Conservation (phyloP, 2,329 filamentous ascomycete genomes). For the Colletotrichum theobromicola region DNA sequence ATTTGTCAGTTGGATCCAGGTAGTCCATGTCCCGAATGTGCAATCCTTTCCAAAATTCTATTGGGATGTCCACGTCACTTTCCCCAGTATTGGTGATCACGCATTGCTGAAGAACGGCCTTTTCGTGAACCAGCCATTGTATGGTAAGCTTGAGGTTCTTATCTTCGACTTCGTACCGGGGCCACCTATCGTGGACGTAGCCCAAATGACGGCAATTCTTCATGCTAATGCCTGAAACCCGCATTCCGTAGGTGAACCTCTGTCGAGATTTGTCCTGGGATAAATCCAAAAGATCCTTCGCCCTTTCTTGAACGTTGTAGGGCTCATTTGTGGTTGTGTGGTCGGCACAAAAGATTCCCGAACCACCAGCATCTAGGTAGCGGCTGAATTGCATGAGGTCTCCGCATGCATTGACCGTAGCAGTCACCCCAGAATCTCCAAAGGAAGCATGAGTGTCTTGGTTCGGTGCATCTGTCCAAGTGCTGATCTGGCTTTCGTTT, state of each 20-base stretch:
- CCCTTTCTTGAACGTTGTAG: background rate
- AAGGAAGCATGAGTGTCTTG: background rate
- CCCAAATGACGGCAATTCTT: background rate
- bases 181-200: background rate
- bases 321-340: background rate
- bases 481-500: background rate
- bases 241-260: background rate
- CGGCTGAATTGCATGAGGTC: background rate
- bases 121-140: background rate
- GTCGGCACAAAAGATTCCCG: background rate
- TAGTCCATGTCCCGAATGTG: background rate
- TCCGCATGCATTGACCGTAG: background rate
- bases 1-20: background rate
- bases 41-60: background rate
- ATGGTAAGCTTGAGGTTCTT: background rate
- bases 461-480: background rate
- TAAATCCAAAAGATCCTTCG: fast-evolving
- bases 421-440: background rate
- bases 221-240: fast-evolving
- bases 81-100: background rate
- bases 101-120: background rate
- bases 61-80: fast-evolving
- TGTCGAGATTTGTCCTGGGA: background rate
- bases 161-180: background rate
- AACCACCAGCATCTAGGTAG: background rate